These are phyloP conservation scores for Alnus glutinosa DNA, from an alignment of 306 rosid genomes.

Conservation along the genomic window DNA sequence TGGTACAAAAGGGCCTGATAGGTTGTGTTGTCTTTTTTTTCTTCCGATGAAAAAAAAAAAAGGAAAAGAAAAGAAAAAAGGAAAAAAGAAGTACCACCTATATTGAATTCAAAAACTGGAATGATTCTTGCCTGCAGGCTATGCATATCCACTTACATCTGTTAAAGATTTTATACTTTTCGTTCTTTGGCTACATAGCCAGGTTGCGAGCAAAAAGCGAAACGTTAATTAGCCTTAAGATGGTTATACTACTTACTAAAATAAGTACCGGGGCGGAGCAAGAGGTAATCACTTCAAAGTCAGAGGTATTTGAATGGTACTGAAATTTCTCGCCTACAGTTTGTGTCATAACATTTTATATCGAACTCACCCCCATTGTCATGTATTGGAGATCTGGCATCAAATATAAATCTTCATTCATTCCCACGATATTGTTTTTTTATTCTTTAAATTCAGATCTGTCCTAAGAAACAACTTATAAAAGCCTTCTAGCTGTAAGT, in stretches of 20 bases:
- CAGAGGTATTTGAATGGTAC: too few relatives aligned
- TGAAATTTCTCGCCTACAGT: too few relatives aligned
- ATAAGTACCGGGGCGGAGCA: too few relatives aligned
- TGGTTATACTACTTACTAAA: background rate
- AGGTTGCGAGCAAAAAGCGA: background rate
- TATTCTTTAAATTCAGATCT: background rate
- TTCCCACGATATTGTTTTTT: background rate
- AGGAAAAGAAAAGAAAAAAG: background rate
- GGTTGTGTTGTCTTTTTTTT: background rate
- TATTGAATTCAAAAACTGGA: background rate
- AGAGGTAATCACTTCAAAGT: background rate
- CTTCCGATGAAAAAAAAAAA: background rate
- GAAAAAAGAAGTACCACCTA: background rate
- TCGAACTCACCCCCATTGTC: background rate
- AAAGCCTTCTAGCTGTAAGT: background rate
- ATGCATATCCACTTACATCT: background rate
- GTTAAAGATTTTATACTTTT: background rate
- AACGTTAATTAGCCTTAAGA: background rate
- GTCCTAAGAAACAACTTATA: too few relatives aligned
- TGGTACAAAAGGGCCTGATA: background rate
- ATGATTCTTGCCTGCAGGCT: background rate
- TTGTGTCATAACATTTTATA: background rate
- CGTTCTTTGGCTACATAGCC: background rate
- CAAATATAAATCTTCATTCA: too few relatives aligned
- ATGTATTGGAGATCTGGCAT: too few relatives aligned